phyloP scores from a whole-genome alignment of 1,284 basidiomycete genomes.

The Naganishia albida region DNA sequence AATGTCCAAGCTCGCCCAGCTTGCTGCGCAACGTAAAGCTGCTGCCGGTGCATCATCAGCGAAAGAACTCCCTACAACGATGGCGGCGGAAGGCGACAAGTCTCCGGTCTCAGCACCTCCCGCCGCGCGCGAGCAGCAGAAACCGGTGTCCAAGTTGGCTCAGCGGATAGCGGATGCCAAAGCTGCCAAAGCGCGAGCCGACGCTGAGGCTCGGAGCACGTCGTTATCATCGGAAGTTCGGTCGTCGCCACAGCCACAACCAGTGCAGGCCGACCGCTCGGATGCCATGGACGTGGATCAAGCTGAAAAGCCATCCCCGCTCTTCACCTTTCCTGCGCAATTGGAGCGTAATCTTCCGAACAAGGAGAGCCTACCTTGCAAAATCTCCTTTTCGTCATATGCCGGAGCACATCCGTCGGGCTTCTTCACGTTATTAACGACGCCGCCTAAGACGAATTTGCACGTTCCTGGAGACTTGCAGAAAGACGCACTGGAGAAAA shows the following conservation, averaged over 20 bases:
- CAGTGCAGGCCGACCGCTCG: background rate
- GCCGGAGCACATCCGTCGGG: conserved; percentile 36
- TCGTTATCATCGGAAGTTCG: background rate
- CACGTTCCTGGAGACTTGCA: conserved; percentile 12
- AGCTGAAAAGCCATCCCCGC: conserved; percentile 23
- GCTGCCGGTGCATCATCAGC: conserved; percentile 32
- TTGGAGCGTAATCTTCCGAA: conserved; percentile 21
- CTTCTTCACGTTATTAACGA: conserved; percentile 51
- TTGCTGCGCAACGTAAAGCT: conserved; percentile 64
- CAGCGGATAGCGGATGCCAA: conserved; percentile 57
- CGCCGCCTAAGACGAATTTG: conserved; percentile 28
- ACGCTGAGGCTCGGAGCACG: conserved; percentile 7
- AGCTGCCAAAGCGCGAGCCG: conserved; percentile 35
- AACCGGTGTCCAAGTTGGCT: conserved; percentile 57
- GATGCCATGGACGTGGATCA: conserved; percentile 25
- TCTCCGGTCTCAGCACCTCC: background rate
- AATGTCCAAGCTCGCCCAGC: conserved; percentile 68
- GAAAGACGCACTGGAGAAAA: conserved; percentile 30
- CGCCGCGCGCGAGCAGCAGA: conserved; percentile 15
- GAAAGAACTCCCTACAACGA: conserved; percentile 32
- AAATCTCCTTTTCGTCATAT: conserved; percentile 11
- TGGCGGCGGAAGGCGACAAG: background rate
- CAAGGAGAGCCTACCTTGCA: background rate
- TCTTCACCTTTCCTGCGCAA: conserved; percentile 31
- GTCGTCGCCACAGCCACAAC: background rate